Evolutionary conservation across 805 yeast genomes (phyloP).

Genomic region (Debaryomyces maramus): DNA sequence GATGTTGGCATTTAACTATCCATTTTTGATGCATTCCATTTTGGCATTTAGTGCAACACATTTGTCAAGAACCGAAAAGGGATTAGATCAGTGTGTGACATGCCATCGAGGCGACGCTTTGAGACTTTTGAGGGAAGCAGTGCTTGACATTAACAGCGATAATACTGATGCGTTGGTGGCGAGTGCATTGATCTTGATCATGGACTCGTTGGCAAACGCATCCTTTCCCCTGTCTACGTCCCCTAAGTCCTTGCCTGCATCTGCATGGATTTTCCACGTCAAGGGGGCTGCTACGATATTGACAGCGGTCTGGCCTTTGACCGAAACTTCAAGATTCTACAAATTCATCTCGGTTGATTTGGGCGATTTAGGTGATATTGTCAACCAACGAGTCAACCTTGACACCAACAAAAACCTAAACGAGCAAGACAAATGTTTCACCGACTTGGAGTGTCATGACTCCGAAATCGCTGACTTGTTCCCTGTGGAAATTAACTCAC

Average conservation of each 20-base stretch:
- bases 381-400: conserved; percentile 38
- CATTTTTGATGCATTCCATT: conserved; percentile 89
- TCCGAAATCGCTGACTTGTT: conserved; percentile 80
- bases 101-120: conserved; percentile 87
- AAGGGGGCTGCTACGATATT: conserved; percentile 95
- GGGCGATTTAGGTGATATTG: conserved; percentile 81
- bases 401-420: conserved; percentile 10
- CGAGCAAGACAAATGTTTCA: conserved; percentile 31
- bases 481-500: conserved; percentile 81
- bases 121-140: conserved; percentile 78
- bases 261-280: conserved; percentile 96
- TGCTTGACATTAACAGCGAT: conserved; percentile 74
- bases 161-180: conserved; percentile 94
- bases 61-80: conserved; percentile 70
- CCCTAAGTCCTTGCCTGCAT: conserved; percentile 74
- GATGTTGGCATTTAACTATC: conserved; percentile 80
- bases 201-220: conserved; percentile 94
- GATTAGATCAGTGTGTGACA: conserved; percentile 78
- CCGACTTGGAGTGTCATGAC: conserved; percentile 80
- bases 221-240: conserved; percentile 52
- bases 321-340: conserved; percentile 43
- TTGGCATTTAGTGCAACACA: conserved; percentile 93
- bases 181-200: conserved; percentile 80
- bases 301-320: conserved; percentile 93
- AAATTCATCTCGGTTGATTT: conserved; percentile 72